phyloP scores from a whole-genome alignment of 129 eudicot genomes.

The Calendula officinalis region DNA sequence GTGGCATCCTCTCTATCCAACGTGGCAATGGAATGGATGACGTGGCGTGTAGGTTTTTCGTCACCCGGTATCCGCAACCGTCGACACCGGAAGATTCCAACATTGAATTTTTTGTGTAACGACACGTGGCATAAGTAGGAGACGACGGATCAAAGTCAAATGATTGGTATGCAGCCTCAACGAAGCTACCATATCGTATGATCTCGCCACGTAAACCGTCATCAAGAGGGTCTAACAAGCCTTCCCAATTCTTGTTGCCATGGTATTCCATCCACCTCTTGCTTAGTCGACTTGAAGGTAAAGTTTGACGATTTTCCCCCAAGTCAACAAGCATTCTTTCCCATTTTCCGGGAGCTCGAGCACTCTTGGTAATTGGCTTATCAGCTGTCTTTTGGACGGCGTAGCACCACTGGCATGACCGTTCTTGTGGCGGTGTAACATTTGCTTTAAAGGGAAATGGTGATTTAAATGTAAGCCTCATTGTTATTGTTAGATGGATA shows the following conservation, averaged over 20 bases:
- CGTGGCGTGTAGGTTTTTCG: conserved; percentile 60
- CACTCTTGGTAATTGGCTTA: not conserved
- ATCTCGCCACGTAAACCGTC: conserved; percentile 64
- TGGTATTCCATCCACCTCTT: conserved; percentile 71
- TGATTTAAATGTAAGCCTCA: conserved; percentile 32
- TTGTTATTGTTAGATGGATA: conserved; percentile 13
- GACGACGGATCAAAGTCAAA: conserved; percentile 68
- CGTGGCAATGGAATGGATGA: conserved; percentile 66
- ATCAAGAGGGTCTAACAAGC: conserved; percentile 79
- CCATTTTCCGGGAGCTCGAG: conserved; percentile 32
- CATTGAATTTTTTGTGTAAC: conserved; percentile 33
- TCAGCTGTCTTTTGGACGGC: conserved; percentile 1
- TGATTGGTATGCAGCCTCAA: conserved; percentile 60
- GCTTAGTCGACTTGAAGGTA: conserved; percentile 24
- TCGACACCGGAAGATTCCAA: conserved; percentile 44
- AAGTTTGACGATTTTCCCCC: not conserved
- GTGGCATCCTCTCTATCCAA: conserved; percentile 49
- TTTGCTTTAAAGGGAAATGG: conserved; percentile 40
- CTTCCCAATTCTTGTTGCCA: conserved; percentile 76
- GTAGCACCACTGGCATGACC: conserved; percentile 23
- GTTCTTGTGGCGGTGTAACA: conserved; percentile 22
- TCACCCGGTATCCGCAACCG: conserved; percentile 55
- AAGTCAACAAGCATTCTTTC: conserved; percentile 26
- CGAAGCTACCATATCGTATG: conserved; percentile 71
- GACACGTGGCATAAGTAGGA: conserved; percentile 43